A percentile compares a stretch with the other conserved stretches of the same genome.
phyloP scores from a whole-genome alignment of 345 rosid genomes.

The Noccaea caerulescens region DNA sequence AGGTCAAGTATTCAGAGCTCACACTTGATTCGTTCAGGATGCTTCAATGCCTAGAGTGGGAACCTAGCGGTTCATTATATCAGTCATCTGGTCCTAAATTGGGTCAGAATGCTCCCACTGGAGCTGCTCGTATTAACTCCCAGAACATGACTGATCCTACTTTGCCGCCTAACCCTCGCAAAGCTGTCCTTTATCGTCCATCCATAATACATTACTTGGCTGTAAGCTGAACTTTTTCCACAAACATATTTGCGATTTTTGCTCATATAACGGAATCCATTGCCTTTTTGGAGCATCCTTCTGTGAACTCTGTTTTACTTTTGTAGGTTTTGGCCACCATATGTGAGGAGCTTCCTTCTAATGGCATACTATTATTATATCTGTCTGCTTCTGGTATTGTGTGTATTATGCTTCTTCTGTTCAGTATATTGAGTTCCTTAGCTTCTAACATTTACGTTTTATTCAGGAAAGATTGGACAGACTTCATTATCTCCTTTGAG shows the following conservation, averaged over 20 bases:
- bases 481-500: slow-evolving; percentile 50
- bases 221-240: slow-evolving; percentile 51
- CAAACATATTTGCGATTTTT: neutral
- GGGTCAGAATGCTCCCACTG: slow-evolving; percentile 63
- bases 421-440: slow-evolving; percentile 33
- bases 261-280: neutral
- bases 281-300: slow-evolving; percentile 14
- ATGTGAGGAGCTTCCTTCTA: slow-evolving; percentile 82
- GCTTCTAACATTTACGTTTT: slow-evolving; percentile 38
- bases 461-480: slow-evolving; percentile 60
- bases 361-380: slow-evolving; percentile 81
- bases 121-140: slow-evolving; percentile 59
- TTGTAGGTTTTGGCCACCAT: slow-evolving; percentile 84
- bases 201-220: slow-evolving; percentile 88
- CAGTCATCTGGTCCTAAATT: slow-evolving; percentile 56
- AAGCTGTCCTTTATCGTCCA: slow-evolving; percentile 86
- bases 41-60: slow-evolving; percentile 99
- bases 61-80: slow-evolving; percentile 90
- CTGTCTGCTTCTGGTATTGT: slow-evolving; percentile 86
- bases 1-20: slow-evolving; percentile 98
- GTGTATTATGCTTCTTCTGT: slow-evolving; percentile 11
- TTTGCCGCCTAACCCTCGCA: slow-evolving; percentile 84
- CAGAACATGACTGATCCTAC: slow-evolving; percentile 85
- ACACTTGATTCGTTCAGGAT: slow-evolving; percentile 91
- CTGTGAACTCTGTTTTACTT: slow-evolving; percentile 26